Conservation (phyloP, 2,329 filamentous ascomycete genomes). For the Aspergillus quadrilineatus region DNA sequence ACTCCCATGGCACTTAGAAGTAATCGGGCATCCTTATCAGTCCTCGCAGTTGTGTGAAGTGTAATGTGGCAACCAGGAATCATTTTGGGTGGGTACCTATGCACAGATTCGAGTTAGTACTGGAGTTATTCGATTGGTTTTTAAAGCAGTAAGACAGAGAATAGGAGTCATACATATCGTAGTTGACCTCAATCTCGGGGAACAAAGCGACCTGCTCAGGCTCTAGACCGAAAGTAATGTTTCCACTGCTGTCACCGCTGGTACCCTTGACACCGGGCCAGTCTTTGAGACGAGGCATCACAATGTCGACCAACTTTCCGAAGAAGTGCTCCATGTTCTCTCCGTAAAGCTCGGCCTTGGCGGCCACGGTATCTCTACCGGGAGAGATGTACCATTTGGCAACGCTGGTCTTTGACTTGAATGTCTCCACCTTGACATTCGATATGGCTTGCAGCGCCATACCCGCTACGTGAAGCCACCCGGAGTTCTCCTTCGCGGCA, state of each 20-base stretch:
- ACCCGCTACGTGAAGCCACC: conserved; percentile 76
- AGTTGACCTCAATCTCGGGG: conserved; percentile 93
- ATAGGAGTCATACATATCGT: conserved; percentile 68
- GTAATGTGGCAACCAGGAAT: conserved; percentile 83
- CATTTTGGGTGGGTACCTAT: conserved; percentile 67
- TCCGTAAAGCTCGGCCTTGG: conserved; percentile 74
- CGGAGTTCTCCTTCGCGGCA: conserved; percentile 66
- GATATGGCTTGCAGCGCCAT: conserved; percentile 84
- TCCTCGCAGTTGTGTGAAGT: conserved; percentile 79
- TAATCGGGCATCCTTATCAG: conserved; percentile 79
- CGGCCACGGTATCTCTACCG: conserved; percentile 66
- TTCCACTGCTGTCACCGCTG: conserved; percentile 84
- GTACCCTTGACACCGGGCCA: conserved; percentile 76
- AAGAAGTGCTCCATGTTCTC: conserved; percentile 87
- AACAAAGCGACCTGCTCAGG: conserved; percentile 77
- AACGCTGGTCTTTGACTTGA: conserved; percentile 68
- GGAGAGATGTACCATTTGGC: conserved; percentile 71
- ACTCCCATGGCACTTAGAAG: conserved; percentile 70
- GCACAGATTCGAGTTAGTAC: background rate
- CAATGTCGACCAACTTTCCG: conserved; percentile 83
- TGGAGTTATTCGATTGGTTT: background rate
- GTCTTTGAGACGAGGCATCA: conserved; percentile 94
- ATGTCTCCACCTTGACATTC: conserved; percentile 69
- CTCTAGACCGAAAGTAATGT: conserved; percentile 78
- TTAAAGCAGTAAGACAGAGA: conserved; percentile 7